Percentiles rank a stretch among this genome's conserved stretches.
Evolutionary conservation across 176 grass and related monocot species (phyloP).

Genomic region (Oryza coarctata): DNA sequence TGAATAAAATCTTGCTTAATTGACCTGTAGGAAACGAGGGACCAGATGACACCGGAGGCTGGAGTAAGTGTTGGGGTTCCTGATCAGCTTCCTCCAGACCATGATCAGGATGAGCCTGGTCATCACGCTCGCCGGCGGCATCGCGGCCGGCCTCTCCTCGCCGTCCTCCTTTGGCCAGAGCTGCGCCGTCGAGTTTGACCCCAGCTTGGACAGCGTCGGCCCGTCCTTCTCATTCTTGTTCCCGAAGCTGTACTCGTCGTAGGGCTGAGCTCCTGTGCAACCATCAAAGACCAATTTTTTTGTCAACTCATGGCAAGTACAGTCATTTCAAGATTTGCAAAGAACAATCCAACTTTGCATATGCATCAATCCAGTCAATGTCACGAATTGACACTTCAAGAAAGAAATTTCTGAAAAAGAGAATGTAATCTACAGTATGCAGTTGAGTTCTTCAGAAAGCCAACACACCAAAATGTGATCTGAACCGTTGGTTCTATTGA

Average conservation of each 20-base stretch:
- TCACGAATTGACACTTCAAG: neutral
- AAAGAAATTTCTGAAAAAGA: too few species aligned
- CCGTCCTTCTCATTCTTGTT: constrained; percentile 68
- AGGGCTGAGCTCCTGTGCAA: constrained; percentile 44
- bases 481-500: neutral
- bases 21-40: constrained; percentile 85
- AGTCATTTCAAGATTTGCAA: neutral
- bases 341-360: neutral
- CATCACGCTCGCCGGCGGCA: constrained; percentile 89
- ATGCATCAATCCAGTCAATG: neutral
- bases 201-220: constrained; percentile 65
- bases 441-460: neutral
- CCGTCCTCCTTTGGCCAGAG: constrained; percentile 72
- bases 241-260: constrained; percentile 63
- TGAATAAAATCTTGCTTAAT: neutral
- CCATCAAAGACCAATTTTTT: neutral
- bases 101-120: constrained; percentile 92
- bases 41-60: constrained; percentile 91
- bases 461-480: neutral
- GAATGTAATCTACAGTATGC: neutral
- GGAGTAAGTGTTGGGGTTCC: constrained; percentile 94
- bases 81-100: constrained; percentile 94
- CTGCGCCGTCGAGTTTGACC: constrained; percentile 80
- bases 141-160: constrained; percentile 39
- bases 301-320: neutral